A percentile compares a stretch with the other conserved stretches of the same genome.
These are phyloP conservation scores for Penicillium subrubescens DNA, from an alignment of 495 filamentous ascomycete genomes.

Conservation along the genomic window DNA sequence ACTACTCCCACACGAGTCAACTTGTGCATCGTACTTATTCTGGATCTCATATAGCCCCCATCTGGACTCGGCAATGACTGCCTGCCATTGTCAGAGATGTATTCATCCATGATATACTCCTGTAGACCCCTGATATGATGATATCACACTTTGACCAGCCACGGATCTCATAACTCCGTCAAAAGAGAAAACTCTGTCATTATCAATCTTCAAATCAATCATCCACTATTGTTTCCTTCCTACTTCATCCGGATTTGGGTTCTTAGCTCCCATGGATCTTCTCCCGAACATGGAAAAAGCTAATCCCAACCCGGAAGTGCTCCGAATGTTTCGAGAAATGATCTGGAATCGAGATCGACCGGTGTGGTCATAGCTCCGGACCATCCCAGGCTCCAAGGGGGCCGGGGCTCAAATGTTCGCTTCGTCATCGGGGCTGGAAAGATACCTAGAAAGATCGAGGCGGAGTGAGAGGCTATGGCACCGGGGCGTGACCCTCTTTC, in stretches of 20 bases:
- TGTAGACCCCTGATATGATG: background rate
- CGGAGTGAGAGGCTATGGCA: background rate
- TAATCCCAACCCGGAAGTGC: conserved; percentile 2
- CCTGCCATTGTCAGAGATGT: background rate
- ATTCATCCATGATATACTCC: background rate
- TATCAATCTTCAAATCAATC: background rate
- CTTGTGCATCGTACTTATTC: background rate
- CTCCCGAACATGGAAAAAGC: conserved; percentile 7
- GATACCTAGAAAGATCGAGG: background rate
- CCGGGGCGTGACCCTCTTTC: background rate
- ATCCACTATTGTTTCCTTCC: background rate
- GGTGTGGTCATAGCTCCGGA: conserved; percentile 19
- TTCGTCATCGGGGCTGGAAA: background rate
- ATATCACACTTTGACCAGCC: background rate
- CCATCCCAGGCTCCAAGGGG: background rate
- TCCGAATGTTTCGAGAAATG: conserved; percentile 17
- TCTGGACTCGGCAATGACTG: background rate
- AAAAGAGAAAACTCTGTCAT: background rate
- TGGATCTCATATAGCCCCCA: background rate
- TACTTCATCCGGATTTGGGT: conserved; percentile 7
- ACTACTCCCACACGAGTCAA: background rate
- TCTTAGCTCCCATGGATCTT: conserved; percentile 15
- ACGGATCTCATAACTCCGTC: background rate
- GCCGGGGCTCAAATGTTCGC: background rate
- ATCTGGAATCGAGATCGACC: conserved; percentile 18